Evolutionary conservation across 192 early-diverging fungal genomes (phyloP).

Genomic region (Cladochytrium replicatum): DNA sequence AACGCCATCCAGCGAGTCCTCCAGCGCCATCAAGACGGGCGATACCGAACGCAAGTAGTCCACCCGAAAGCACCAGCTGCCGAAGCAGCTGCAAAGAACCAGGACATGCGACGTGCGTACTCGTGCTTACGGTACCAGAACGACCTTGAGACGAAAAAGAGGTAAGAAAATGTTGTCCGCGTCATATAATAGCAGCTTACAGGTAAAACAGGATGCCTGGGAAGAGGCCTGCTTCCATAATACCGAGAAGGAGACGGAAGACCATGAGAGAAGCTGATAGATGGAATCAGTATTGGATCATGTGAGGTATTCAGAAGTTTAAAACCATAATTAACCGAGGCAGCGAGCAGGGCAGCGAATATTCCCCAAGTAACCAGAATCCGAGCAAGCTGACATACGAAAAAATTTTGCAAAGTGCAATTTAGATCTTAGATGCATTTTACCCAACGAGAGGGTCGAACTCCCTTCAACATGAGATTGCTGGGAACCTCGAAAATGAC

Average conservation of each 20-base stretch:
- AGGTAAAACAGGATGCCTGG: no score
- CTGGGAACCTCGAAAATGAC: slow-evolving; percentile 70
- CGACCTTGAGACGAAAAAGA: slow-evolving; percentile 57
- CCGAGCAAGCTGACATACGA: slow-evolving; percentile 9
- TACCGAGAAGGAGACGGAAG: slow-evolving; percentile 41
- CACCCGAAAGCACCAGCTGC: slow-evolving; percentile 54
- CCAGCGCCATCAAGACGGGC: slow-evolving; percentile 40
- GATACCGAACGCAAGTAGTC: slow-evolving; percentile 46
- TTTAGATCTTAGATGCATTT: no score
- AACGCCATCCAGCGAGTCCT: slow-evolving; percentile 53
- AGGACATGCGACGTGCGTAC: slow-evolving; percentile 49
- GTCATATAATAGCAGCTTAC: no score
- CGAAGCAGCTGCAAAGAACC: slow-evolving; percentile 59
- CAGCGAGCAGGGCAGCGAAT: slow-evolving; percentile 52
- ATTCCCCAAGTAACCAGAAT: slow-evolving; percentile 50
- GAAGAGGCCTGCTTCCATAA: slow-evolving; percentile 57
- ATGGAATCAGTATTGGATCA: slow-evolving; percentile 11
- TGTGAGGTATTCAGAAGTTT: slow-evolving; percentile 16
- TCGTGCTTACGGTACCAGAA: slow-evolving; percentile 63
- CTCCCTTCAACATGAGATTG: slow-evolving; percentile 59
- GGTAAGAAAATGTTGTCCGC: no score
- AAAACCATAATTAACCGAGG: slow-evolving; percentile 43
- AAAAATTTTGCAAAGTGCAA: slow-evolving; percentile 13
- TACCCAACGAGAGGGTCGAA: slow-evolving; percentile 49
- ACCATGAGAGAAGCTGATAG: slow-evolving; percentile 18